A percentile compares a stretch with the other conserved stretches of the same genome.
Conservation (phyloP, 768 basidiomycete species). For the Boletus edulis region DNA sequence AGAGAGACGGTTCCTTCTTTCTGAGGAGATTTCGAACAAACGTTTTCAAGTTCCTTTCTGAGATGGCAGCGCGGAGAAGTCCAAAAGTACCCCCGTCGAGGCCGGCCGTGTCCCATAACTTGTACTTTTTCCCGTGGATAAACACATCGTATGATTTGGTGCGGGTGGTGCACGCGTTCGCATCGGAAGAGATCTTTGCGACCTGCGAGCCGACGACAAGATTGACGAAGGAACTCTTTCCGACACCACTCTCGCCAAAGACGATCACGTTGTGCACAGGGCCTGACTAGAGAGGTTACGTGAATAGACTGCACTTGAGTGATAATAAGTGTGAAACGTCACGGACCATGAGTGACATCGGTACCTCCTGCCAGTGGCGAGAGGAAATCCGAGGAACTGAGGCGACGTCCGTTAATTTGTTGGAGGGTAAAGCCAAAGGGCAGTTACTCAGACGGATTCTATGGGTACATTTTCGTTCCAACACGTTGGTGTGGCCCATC, state of each 20-base stretch:
- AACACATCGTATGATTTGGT: conserved; percentile 23
- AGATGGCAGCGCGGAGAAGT: conserved; percentile 18
- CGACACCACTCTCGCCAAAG: conserved; percentile 44
- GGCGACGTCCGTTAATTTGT: not conserved
- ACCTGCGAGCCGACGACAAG: conserved; percentile 30
- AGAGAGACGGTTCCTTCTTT: conserved; percentile 35
- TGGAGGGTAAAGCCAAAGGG: not conserved
- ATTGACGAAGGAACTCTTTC: conserved; percentile 46
- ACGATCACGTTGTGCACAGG: conserved; percentile 34
- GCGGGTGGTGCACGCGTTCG: conserved; percentile 36
- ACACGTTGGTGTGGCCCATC: conserved; percentile 13
- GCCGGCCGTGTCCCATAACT: conserved; percentile 34
- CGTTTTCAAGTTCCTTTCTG: conserved; percentile 28
- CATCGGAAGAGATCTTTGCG: conserved; percentile 33
- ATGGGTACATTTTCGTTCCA: not conserved
- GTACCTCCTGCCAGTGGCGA: not conserved
- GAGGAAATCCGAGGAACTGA: not conserved
- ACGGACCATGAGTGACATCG: conserved; percentile 14
- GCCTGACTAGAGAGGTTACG: not conserved
- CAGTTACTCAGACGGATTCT: not conserved
- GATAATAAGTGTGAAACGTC: not conserved
- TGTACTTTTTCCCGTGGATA: conserved; percentile 20
- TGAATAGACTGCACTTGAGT: not conserved
- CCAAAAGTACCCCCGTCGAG: conserved; percentile 34
- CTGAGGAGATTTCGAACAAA: conserved; percentile 34